Base-by-base conservation (phyloP, 1,284 basidiomycete species). In the Rugosomyces carneus region DNA sequence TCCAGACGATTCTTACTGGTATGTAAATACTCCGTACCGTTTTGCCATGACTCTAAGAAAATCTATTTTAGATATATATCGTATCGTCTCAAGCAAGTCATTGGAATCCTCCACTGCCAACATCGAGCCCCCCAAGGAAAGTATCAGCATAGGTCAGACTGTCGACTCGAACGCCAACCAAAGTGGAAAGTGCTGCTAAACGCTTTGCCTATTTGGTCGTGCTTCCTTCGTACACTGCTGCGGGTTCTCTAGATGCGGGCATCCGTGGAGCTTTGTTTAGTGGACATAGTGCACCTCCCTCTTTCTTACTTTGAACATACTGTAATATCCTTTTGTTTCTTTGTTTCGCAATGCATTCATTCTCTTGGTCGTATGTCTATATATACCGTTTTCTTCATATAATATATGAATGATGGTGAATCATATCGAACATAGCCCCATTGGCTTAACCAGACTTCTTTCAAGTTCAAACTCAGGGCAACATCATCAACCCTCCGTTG, bases 1-100 rank as follows among this genome's bases (percentile, higher is more conserved):
- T 99, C 84, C 93, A 98, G 70, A 94, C 85, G 59, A 98, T 97
- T 63, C 78, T 99, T 51, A 89, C 91, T 45, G 93, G 93, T 93
- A 47, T 40, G 59, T 48, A 40, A n/a, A n/a, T n/a, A n/a, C n/a
- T n/a, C 15, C 19, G 8, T 21, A 13, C 44, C 2, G 16, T 21
- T 32, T 41, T 48, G 24, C 47, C 32, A 32, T 6, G 23, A 16
- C 5, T 10, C 8, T 34, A 19, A 11, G 16, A 29, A 26, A 48
- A 49, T 23, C 29, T 37, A 15, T 21, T 48, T 0, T 39, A 93
- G 93, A 96, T 58, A 95, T 96, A 65, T 95, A 95, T 76, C 89
- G 86, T 61, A 92, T 96, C 62, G 92, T 93, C 38, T 95, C 93
- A 40, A 88, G 81, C 75, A 76, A 74, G 57, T 70, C 89, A 29